These are phyloP conservation scores for Trypanosoma conorhini DNA, from an alignment of 208 protist genomes.

Conservation along the genomic window DNA sequence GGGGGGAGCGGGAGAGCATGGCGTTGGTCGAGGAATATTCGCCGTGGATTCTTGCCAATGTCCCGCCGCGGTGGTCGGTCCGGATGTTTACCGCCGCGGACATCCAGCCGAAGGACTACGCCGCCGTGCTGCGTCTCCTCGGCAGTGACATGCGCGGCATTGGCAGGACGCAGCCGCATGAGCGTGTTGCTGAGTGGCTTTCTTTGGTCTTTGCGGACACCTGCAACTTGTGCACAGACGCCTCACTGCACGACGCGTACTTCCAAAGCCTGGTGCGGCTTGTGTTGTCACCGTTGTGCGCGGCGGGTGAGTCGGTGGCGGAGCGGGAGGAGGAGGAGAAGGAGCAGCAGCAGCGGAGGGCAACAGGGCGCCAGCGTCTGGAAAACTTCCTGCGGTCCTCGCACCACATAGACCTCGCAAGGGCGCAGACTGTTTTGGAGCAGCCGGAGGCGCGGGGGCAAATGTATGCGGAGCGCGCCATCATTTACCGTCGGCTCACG, in stretches of 20 bases:
- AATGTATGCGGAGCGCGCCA: slow-evolving; percentile 47
- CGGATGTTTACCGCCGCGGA: slow-evolving; percentile 16
- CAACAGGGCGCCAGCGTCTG: slow-evolving; percentile 21
- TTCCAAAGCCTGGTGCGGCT: slow-evolving; percentile 36
- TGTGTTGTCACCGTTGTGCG: slow-evolving; percentile 9
- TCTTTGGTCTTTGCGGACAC: slow-evolving; percentile 19
- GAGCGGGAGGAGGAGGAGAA: not conserved
- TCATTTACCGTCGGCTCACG: slow-evolving; percentile 58
- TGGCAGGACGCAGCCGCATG: not conserved
- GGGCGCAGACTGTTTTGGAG: slow-evolving; percentile 41
- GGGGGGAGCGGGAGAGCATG: slow-evolving; percentile 6
- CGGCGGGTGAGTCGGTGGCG: not conserved
- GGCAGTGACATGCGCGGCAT: slow-evolving; percentile 19
- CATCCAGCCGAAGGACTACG: not conserved
- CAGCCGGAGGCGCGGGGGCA: slow-evolving; percentile 27
- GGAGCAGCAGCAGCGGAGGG: not conserved
- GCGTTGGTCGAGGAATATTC: slow-evolving; percentile 18
- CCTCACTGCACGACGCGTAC: slow-evolving; percentile 36
- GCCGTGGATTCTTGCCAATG: slow-evolving; percentile 29
- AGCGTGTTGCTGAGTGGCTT: slow-evolving; percentile 24
- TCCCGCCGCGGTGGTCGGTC: slow-evolving; percentile 26
- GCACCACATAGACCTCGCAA: slow-evolving; percentile 29
- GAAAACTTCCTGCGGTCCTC: slow-evolving; percentile 51
- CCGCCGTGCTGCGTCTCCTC: slow-evolving; percentile 14
- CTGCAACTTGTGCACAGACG: slow-evolving; percentile 17